Evolutionary conservation across 202 grass and related monocot genomes (phyloP).

Genomic region (Setaria italica): DNA sequence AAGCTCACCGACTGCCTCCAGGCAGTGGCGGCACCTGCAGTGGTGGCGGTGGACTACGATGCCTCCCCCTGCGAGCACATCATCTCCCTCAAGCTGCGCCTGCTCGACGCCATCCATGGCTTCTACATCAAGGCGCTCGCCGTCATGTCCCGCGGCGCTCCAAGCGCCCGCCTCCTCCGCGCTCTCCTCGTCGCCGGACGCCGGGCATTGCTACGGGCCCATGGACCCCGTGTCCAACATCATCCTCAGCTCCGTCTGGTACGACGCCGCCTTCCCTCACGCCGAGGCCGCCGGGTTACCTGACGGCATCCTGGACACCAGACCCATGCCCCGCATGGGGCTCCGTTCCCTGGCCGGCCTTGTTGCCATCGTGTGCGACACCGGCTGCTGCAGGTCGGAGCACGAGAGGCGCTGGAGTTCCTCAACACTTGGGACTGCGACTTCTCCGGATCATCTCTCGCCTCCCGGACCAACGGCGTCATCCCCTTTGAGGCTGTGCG

Average conservation of each 20-base stretch:
- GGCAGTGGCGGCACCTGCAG: neutral
- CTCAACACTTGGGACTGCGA: neutral
- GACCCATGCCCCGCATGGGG: neutral
- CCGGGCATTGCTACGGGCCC: neutral
- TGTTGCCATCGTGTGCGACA: neutral
- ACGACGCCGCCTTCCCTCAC: neutral
- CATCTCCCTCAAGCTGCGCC: neutral
- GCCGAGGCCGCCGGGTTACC: neutral
- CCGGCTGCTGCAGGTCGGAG: neutral
- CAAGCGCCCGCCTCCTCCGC: neutral
- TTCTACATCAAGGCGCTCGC: neutral
- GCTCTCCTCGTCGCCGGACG: neutral
- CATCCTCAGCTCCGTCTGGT: neutral
- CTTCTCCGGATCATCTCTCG: neutral
- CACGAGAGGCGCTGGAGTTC: conserved; percentile 2
- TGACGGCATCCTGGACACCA: neutral
- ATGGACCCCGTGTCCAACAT: neutral
- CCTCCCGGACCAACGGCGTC: too few species aligned
- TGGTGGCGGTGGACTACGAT: neutral
- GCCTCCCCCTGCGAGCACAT: neutral
- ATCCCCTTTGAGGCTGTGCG: too few species aligned
- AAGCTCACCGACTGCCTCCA: too few species aligned
- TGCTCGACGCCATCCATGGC: neutral
- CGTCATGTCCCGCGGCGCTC: neutral
- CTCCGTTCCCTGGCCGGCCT: neutral